Evolutionary conservation across 2,329 filamentous ascomycete genomes (phyloP).

Genomic region (Kalaharituber pfeilii): DNA sequence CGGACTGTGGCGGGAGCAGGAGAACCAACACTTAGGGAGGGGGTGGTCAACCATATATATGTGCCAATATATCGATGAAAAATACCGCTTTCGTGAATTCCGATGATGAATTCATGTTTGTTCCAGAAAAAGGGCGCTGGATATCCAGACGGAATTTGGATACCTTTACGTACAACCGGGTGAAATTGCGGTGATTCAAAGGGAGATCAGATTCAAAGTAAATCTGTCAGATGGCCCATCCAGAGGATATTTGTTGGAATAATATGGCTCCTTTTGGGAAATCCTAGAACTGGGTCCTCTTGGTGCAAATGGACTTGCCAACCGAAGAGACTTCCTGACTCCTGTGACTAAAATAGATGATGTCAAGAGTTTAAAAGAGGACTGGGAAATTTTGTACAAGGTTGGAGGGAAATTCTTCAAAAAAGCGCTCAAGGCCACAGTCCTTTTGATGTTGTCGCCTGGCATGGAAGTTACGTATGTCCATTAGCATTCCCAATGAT

Average conservation of each 20-base stretch:
- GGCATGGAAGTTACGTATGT: constrained; percentile 50
- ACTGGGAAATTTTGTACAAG: constrained; percentile 44
- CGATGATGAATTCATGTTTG: constrained; percentile 50
- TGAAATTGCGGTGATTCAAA: constrained; percentile 49
- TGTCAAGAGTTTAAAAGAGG: constrained; percentile 37
- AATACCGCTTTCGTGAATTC: constrained; percentile 35
- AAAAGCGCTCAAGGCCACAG: constrained; percentile 45
- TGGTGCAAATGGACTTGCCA: constrained; percentile 48
- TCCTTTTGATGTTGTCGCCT: constrained; percentile 54
- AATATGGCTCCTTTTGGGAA: constrained; percentile 46
- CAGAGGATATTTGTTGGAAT: constrained; percentile 48
- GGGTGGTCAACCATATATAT: constrained; percentile 35
- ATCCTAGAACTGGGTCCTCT: constrained; percentile 51
- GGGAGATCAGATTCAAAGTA: constrained; percentile 48
- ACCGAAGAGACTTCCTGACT: constrained; percentile 46
- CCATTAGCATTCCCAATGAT: not conserved
- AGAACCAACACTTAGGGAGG: constrained; percentile 35
- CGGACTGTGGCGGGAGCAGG: constrained; percentile 35
- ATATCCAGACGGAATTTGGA: constrained; percentile 53
- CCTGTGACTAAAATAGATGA: constrained; percentile 39
- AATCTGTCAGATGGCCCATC: constrained; percentile 41
- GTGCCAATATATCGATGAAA: constrained; percentile 33
- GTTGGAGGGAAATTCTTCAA: constrained; percentile 44
- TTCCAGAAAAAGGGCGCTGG: constrained; percentile 47
- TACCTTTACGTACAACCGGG: constrained; percentile 46